These are phyloP conservation scores for Umbelopsis sp. DNA, from an alignment of 192 early-diverging fungal genomes.

Conservation along the genomic window DNA sequence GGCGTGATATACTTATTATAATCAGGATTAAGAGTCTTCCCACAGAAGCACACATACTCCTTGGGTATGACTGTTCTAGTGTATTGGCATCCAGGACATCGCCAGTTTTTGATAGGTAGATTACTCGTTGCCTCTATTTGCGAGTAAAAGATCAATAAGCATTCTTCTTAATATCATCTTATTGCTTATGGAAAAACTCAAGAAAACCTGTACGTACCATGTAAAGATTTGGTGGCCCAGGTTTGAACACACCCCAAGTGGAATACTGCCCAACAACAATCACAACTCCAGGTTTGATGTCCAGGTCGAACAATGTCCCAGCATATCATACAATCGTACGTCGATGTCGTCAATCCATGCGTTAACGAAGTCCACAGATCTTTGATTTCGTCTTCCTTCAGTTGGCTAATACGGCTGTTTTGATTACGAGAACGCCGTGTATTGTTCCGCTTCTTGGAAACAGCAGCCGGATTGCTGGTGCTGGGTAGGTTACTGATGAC, in stretches of 20 bases:
- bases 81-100: conserved; percentile 93
- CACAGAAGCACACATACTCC: conserved; percentile 89
- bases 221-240: conserved; percentile 72
- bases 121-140: conserved; percentile 6
- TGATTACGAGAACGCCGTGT: conserved; percentile 1
- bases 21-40: conserved; percentile 73
- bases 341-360: conserved; percentile 61
- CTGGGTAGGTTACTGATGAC: neutral
- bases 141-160: too few relatives aligned
- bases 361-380: conserved; percentile 70
- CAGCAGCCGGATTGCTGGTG: neutral
- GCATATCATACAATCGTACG: conserved; percentile 97
- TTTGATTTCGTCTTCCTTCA: conserved; percentile 33
- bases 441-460: conserved; percentile 1
- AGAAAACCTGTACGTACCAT: conserved; percentile 36
- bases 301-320: conserved; percentile 77
- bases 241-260: conserved; percentile 84
- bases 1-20: conserved; percentile 66
- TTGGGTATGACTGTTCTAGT: conserved; percentile 62
- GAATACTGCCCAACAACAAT: conserved; percentile 86
- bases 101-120: conserved; percentile 57
- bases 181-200: neutral
- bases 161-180: neutral
- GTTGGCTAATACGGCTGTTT: neutral
- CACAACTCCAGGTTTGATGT: conserved; percentile 85